Conservation (phyloP, 768 basidiomycete genomes). For the Tephrocybe sp. region DNA sequence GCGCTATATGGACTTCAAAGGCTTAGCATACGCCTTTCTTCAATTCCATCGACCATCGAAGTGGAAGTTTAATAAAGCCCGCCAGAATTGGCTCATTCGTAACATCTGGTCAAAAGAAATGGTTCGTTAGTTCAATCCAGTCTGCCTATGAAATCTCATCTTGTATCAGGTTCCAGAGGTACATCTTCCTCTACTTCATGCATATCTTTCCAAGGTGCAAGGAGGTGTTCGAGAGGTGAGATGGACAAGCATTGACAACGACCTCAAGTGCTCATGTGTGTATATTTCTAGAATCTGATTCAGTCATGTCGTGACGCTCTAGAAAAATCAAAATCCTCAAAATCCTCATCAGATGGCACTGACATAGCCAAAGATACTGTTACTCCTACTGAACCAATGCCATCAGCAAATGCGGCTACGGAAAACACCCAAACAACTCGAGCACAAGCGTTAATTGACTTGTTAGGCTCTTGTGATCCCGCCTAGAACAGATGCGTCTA, state of each 20-base stretch:
- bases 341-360: background rate
- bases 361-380: background rate
- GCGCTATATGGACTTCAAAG: slow-evolving; percentile 22
- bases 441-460: slow-evolving; percentile 5
- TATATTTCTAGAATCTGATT: slow-evolving; percentile 11
- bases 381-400: background rate
- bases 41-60: slow-evolving; percentile 42
- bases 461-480: background rate
- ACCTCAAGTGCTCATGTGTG: slow-evolving; percentile 1
- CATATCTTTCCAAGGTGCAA: slow-evolving; percentile 44
- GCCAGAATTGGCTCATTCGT: slow-evolving; percentile 72
- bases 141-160: background rate
- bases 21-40: slow-evolving; percentile 51
- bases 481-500: too few species aligned
- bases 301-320: slow-evolving; percentile 12
- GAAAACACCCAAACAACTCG: slow-evolving; percentile 6
- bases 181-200: slow-evolving; percentile 40
- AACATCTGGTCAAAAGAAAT: slow-evolving; percentile 54
- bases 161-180: slow-evolving; percentile 46
- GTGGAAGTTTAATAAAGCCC: slow-evolving; percentile 77
- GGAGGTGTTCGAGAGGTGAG: slow-evolving; percentile 45
- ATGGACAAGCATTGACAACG: background rate
- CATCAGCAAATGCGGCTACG: background rate
- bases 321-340: slow-evolving; percentile 3
- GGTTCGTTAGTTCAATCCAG: slow-evolving; percentile 27